These are phyloP conservation scores for Metschnikowia corniflorae DNA, from an alignment of 805 yeast species.

Conservation along the genomic window DNA sequence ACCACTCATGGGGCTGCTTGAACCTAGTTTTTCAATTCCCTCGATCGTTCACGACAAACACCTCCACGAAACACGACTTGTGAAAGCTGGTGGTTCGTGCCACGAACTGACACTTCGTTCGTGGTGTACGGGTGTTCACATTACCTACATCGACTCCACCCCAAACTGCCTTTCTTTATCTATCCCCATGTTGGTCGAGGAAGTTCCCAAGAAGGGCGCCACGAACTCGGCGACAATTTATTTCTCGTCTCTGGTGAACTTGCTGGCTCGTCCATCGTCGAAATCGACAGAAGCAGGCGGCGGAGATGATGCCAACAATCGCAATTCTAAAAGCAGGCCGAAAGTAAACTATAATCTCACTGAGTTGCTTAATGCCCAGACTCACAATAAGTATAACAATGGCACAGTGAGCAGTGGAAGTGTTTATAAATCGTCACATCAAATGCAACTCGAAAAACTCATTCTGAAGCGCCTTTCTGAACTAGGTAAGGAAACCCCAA, in stretches of 20 bases:
- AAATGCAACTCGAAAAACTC: slow-evolving; percentile 38
- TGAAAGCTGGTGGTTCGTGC: no score
- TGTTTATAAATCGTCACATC: slow-evolving; percentile 40
- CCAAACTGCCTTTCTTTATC: no score
- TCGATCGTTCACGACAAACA: no score
- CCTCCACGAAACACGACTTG: no score
- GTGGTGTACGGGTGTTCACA: no score
- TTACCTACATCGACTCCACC: no score
- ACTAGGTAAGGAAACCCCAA: slow-evolving; percentile 30
- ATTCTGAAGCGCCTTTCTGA: slow-evolving; percentile 36
- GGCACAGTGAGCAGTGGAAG: slow-evolving; percentile 24
- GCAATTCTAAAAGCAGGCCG: slow-evolving; percentile 32
- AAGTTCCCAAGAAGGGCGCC: slow-evolving; percentile 33
- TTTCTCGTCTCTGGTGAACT: slow-evolving; percentile 39
- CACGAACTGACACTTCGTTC: no score
- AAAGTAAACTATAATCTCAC: slow-evolving; percentile 44
- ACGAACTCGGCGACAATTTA: slow-evolving; percentile 36
- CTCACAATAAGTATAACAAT: slow-evolving; percentile 28
- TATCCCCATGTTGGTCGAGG: slow-evolving; percentile 41
- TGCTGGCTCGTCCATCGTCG: slow-evolving; percentile 35
- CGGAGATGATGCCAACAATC: slow-evolving; percentile 20
- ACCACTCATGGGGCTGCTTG: no score
- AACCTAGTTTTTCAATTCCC: no score
- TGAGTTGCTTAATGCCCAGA: slow-evolving; percentile 41
- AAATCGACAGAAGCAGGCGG: slow-evolving; percentile 14